Percentiles rank a stretch among this genome's conserved stretches.
Conservation (phyloP, 768 basidiomycete genomes). For the Dioszegia aurantiaca region DNA sequence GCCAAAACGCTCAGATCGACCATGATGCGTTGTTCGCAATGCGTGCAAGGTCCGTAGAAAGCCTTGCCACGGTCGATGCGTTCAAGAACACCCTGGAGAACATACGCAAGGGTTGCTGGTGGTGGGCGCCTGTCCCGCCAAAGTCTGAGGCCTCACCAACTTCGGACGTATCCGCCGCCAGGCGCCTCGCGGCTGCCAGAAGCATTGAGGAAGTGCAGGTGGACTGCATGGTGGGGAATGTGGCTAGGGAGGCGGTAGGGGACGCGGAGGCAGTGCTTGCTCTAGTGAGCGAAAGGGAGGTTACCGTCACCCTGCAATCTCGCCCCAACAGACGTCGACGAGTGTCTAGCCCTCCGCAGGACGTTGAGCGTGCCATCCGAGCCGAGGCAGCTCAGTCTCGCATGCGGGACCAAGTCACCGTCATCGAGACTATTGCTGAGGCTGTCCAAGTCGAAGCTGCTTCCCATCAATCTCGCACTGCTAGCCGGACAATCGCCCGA, state of each 20-base stretch:
- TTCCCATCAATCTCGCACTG: not conserved
- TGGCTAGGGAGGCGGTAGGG: not conserved
- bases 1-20: slow-evolving; percentile 10
- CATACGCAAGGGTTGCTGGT: slow-evolving; percentile 10
- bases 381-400: not conserved
- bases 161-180: not conserved
- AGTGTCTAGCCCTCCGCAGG: not conserved
- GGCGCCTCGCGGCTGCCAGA: not conserved
- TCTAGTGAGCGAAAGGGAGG: not conserved
- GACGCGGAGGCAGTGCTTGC: slow-evolving; percentile 4
- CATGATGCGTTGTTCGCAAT: not conserved
- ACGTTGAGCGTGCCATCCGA: not conserved
- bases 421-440: not conserved
- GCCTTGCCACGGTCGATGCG: not conserved
- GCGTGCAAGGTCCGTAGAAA: slow-evolving; percentile 3
- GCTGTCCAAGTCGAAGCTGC: not conserved
- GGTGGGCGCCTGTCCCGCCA: slow-evolving; percentile 1
- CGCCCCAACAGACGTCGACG: not conserved
- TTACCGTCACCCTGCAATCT: not conserved
- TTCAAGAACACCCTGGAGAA: not conserved
- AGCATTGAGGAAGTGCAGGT: slow-evolving; percentile 8
- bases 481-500: not conserved
- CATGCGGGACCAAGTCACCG: not conserved
- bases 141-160: not conserved
- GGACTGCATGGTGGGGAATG: not conserved